These are phyloP conservation scores for Luffa aegyptiaca DNA, from an alignment of 306 rosid genomes.

Conservation along the genomic window DNA sequence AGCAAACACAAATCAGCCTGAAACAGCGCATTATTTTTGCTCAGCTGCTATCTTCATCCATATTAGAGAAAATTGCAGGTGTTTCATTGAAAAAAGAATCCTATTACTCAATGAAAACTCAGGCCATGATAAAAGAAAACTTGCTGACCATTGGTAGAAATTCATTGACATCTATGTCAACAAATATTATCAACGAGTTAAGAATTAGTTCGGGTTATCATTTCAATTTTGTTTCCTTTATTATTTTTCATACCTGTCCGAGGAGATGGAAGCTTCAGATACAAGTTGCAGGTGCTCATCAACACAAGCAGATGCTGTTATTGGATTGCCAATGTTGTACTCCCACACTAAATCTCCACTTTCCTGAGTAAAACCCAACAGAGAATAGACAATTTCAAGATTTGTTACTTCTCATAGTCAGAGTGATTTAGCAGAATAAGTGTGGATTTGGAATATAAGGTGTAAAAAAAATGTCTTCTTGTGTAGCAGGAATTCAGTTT, in stretches of 20 bases:
- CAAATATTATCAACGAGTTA: neutral
- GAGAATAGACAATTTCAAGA: neutral
- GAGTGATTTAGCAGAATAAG: neutral
- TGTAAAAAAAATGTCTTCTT: neutral
- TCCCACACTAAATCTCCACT: conserved; percentile 59
- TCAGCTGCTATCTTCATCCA: neutral
- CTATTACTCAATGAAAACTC: neutral
- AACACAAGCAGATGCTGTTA: conserved; percentile 71
- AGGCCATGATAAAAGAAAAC: neutral
- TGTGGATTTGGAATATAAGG: neutral
- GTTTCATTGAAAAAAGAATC: neutral
- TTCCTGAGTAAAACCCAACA: conserved; percentile 33
- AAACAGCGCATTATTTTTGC: neutral
- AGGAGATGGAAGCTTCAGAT: conserved; percentile 24
- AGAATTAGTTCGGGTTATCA: no score
- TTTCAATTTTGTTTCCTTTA: neutral
- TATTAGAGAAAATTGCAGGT: neutral
- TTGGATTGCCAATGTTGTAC: conserved; percentile 63
- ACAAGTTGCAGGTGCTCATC: conserved; percentile 54
- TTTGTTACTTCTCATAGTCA: neutral
- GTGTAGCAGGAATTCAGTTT: neutral
- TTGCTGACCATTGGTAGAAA: neutral
- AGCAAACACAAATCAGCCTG: conserved; percentile 69
- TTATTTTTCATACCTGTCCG: conserved; percentile 44
- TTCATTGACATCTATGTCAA: neutral